Conservation (phyloP, 1,284 basidiomycete genomes). For the Pyrrhoderma lamaoense region DNA sequence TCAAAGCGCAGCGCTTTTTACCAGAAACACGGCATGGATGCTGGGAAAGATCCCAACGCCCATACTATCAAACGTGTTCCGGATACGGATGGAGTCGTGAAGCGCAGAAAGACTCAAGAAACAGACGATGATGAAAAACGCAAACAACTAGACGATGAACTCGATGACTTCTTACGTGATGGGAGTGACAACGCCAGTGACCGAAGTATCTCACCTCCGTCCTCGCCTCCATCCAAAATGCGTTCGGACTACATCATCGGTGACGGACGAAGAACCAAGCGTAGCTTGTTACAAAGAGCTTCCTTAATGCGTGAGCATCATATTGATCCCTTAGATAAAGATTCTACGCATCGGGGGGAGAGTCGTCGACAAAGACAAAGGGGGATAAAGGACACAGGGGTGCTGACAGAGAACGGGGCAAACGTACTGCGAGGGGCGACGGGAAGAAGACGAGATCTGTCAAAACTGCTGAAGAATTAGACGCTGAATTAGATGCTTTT, state of each 20-base stretch:
- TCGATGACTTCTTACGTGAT: conserved; percentile 55
- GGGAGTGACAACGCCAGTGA: conserved; percentile 18
- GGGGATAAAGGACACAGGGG: not conserved
- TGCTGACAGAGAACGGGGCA: not conserved
- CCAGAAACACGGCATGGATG: conserved; percentile 55
- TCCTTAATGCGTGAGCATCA: conserved; percentile 34
- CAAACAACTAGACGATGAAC: conserved; percentile 45
- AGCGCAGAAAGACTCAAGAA: conserved; percentile 31
- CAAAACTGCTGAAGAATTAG: conserved; percentile 63
- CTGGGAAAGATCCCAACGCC: conserved; percentile 47
- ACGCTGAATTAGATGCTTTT: conserved; percentile 73
- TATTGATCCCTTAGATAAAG: conserved; percentile 13
- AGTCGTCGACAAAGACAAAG: conserved; percentile 2
- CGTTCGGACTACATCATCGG: conserved; percentile 50
- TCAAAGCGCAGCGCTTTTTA: conserved; percentile 67
- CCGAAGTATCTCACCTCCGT: conserved; percentile 3
- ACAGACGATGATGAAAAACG: conserved; percentile 30
- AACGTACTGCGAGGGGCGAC: too few species aligned
- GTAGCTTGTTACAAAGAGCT: conserved; percentile 49
- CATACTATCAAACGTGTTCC: conserved; percentile 23
- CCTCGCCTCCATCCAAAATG: conserved; percentile 54
- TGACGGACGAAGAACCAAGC: conserved; percentile 24
- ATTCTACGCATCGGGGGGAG: conserved; percentile 27
- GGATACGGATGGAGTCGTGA: conserved; percentile 27
- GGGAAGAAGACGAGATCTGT: conserved; percentile 29